Conservation (phyloP, 2,329 filamentous ascomycete genomes). For the Sclerotinia nivalis region DNA sequence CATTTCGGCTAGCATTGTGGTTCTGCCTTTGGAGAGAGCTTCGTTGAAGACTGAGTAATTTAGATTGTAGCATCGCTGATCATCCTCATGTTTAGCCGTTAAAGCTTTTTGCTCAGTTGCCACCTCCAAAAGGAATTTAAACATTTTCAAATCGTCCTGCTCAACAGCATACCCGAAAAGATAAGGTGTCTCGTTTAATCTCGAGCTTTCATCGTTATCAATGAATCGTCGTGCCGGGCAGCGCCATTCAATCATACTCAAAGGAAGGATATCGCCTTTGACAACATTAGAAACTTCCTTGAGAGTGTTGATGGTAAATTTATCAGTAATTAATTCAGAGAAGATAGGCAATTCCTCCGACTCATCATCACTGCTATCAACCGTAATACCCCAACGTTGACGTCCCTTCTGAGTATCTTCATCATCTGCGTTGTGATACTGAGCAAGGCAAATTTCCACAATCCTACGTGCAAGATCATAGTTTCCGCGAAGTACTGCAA, state of each 20-base stretch:
- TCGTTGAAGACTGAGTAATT: constrained; percentile 44
- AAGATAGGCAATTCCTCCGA: constrained; percentile 48
- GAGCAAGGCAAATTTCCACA: constrained; percentile 68
- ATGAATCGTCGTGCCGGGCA: constrained; percentile 41
- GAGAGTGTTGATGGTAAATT: constrained; percentile 75
- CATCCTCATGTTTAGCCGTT: constrained; percentile 34
- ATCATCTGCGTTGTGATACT: constrained; percentile 58
- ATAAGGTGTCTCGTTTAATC: background rate
- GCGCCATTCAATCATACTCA: constrained; percentile 50
- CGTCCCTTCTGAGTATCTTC: constrained; percentile 25
- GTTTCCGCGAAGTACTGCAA: constrained; percentile 69
- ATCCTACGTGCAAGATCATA: constrained; percentile 63
- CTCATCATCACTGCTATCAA: constrained; percentile 40
- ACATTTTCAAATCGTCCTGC: constrained; percentile 33
- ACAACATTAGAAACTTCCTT: constrained; percentile 69
- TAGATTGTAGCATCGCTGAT: constrained; percentile 38
- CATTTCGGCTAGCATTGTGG: constrained; percentile 60
- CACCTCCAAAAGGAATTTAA: constrained; percentile 37
- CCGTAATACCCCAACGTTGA: constrained; percentile 49
- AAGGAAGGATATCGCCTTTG: constrained; percentile 61
- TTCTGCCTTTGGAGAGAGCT: constrained; percentile 52
- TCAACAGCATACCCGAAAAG: constrained; percentile 34
- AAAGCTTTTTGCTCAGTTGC: constrained; percentile 35
- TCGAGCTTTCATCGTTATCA: constrained; percentile 33
- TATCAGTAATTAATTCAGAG: constrained; percentile 60